Conservation (phyloP, 345 rosid genomes). For the Hirschfeldia incana region DNA sequence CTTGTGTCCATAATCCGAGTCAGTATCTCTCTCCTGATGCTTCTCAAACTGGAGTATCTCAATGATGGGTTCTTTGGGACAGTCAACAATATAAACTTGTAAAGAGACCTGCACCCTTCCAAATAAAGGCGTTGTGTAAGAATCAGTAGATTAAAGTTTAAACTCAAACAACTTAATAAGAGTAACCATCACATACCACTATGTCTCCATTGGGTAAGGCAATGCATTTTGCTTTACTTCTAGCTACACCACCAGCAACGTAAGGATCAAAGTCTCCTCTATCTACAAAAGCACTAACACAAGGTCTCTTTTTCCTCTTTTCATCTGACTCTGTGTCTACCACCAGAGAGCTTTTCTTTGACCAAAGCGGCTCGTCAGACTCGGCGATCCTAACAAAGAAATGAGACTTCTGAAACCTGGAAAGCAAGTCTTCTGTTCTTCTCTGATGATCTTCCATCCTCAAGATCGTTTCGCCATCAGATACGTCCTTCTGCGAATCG, state of each 20-base stretch:
- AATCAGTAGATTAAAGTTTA: constrained; percentile 39
- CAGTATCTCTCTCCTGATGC: constrained; percentile 48
- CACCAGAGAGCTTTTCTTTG: constrained; percentile 53
- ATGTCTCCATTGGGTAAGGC: constrained; percentile 91
- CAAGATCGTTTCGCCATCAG: constrained; percentile 82
- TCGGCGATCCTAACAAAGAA: constrained; percentile 94
- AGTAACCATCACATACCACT: constrained; percentile 69
- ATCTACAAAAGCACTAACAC: constrained; percentile 67
- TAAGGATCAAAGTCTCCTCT: constrained; percentile 79
- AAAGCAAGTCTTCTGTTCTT: constrained; percentile 66
- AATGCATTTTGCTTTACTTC: constrained; percentile 70
- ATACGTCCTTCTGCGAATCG: constrained; percentile 53
- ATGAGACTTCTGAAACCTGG: constrained; percentile 86
- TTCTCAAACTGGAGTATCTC: constrained; percentile 99
- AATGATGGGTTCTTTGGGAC: constrained; percentile 73
- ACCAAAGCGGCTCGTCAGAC: constrained; percentile 86
- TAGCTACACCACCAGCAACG: constrained; percentile 80
- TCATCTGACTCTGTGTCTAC: constrained; percentile 41
- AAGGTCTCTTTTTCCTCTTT: constrained; percentile 37
- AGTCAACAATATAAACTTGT: constrained; percentile 81
- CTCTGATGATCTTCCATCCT: constrained; percentile 86
- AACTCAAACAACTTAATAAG: not conserved
- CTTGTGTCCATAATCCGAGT: constrained; percentile 37
- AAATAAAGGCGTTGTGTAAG: constrained; percentile 62
- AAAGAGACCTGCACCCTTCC: constrained; percentile 98